Conservation (phyloP, 257 asterid species). For the Petunia axillaris region DNA sequence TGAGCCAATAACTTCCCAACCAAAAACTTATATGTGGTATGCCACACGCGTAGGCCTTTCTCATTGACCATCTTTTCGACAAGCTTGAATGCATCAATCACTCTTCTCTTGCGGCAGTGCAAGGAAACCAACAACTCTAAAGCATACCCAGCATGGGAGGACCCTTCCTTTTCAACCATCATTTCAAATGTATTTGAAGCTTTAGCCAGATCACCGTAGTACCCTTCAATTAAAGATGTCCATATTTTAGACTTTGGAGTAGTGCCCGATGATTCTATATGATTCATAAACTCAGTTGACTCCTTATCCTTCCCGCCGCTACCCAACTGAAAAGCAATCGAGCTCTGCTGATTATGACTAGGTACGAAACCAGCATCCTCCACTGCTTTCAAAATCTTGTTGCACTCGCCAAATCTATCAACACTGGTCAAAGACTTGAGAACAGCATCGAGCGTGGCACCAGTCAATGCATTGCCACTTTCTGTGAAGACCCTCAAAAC, state of each 20-base stretch:
- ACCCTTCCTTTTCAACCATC: slow-evolving; percentile 59
- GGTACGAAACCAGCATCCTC: slow-evolving; percentile 62
- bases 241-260: slow-evolving; percentile 42
- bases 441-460: slow-evolving; percentile 55
- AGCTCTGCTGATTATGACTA: slow-evolving; percentile 40
- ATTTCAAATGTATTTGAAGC: slow-evolving; percentile 51
- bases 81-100: slow-evolving; percentile 56
- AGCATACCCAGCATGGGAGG: slow-evolving; percentile 45
- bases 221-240: slow-evolving; percentile 71
- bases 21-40: slow-evolving; percentile 61
- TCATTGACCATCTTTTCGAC: slow-evolving; percentile 56
- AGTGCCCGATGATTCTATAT: slow-evolving; percentile 33
- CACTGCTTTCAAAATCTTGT: slow-evolving; percentile 56
- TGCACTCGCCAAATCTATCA: slow-evolving; percentile 67
- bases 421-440: slow-evolving; percentile 76
- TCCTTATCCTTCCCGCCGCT: slow-evolving; percentile 46
- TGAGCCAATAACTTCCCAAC: slow-evolving; percentile 56
- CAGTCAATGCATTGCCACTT: slow-evolving; percentile 56
- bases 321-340: slow-evolving; percentile 65
- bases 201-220: slow-evolving; percentile 62
- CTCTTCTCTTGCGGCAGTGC: slow-evolving; percentile 57
- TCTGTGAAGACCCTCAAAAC: slow-evolving; percentile 61
- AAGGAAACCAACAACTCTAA: slow-evolving; percentile 53
- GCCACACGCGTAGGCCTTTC: slow-evolving; percentile 54
- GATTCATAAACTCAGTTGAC: slow-evolving; percentile 49